Evolutionary conservation across 169 alveolate species (phyloP), one percentile per base, ranked within the genome.

Genomic region (Plasmodium gonderi): DNA sequence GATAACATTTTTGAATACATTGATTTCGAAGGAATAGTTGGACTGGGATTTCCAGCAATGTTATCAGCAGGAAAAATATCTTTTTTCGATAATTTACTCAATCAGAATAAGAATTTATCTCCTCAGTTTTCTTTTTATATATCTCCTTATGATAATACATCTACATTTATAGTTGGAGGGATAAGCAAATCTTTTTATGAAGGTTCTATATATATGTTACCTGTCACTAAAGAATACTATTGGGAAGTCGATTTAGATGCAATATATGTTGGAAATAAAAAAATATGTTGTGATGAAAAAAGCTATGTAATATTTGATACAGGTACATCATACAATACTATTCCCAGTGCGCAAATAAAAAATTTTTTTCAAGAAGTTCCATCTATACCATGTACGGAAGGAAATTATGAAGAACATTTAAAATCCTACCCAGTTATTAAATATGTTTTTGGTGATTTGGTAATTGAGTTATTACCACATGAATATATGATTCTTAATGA

Each of bases 41-140:
- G 98, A 0, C 80, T 97, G 9, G 98, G 97, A 0, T 97, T 97
- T 47, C 97, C 98, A 29, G 98, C 95, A 40, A 96, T 97, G 98
- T 91, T 97, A 33, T 95, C 97, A 69, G 96, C 96, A 11, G 96
- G 97, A 5, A 97, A 92, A 12, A 64, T 91, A 0, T 96, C 98
- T 5, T 81, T 97, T 7, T 96, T 96, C 64, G 98, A 97, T 44
- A 96, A 97, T 76, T 80, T 97, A 68, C 69, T 96, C 14, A 60
- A 83, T 0, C 95, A 95, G 60, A 94, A 95, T 11, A 79, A 89
- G 33, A 95, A 96, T 76, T 79, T 85, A 20, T 92, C 92, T 74
- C 96, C 94, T 45, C 97, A 96, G 36, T 97, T 97, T 87, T 95
- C 98, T 4, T 95, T 97, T 64, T 97, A 97, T 87, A 96, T 97